A percentile compares a stretch with the other conserved stretches of the same genome.
Evolutionary conservation across 768 basidiomycete species (phyloP).

Genomic region (Crepidotus variabilis): DNA sequence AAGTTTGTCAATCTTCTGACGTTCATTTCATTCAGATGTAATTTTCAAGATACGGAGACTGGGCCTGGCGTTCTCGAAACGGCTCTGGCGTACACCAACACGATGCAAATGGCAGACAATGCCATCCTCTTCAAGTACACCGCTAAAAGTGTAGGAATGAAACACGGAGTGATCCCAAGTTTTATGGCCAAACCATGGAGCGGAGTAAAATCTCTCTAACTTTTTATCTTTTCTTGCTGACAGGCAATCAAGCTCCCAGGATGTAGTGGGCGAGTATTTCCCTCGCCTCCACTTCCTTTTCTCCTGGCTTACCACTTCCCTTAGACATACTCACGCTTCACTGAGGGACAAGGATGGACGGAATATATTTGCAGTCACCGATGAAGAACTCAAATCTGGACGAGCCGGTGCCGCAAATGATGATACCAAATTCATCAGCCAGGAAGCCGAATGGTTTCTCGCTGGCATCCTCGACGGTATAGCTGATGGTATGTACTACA

Average conservation of each 20-base stretch:
- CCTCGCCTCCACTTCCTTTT: not conserved
- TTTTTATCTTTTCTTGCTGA: not conserved
- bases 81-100: conserved; percentile 80
- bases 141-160: conserved; percentile 90
- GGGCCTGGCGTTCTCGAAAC: conserved; percentile 88
- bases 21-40: not conserved
- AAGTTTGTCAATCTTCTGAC: conserved; percentile 16
- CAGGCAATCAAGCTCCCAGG: conserved; percentile 70
- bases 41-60: conserved; percentile 76
- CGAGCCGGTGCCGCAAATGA: conserved; percentile 68
- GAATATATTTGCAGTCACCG: conserved; percentile 77
- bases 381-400: conserved; percentile 57
- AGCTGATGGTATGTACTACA: conserved; percentile 63
- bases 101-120: conserved; percentile 83
- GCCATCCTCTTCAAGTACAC: conserved; percentile 90
- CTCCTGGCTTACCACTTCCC: not conserved
- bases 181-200: conserved; percentile 99
- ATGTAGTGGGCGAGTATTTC: conserved; percentile 74
- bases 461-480: conserved; percentile 90
- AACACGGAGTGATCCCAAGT: conserved; percentile 83
- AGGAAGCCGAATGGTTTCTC: conserved; percentile 88
- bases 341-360: conserved; percentile 62
- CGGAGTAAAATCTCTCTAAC: conserved; percentile 51
- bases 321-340: conserved; percentile 89
- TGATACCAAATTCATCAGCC: conserved; percentile 82